Conservation (phyloP, 1,139 yeast genomes). For the Magnusiomyces fungicola region DNA sequence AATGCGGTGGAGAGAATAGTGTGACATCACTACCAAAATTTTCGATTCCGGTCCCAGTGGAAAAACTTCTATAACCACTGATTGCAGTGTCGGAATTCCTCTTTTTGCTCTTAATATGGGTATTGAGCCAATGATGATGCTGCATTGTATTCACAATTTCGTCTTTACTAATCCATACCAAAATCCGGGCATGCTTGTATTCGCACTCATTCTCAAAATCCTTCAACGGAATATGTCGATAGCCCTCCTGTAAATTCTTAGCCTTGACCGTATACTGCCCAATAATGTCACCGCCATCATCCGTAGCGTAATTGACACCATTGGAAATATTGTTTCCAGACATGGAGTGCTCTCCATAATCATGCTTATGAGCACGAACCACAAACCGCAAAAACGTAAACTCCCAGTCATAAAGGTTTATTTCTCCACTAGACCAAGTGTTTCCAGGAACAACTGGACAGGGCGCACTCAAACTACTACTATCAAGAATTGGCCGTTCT, state of each 20-base stretch:
- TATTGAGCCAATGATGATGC: no score
- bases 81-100: no score
- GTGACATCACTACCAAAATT: no score
- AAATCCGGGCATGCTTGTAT: slow-evolving; percentile 68
- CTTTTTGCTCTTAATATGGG: no score
- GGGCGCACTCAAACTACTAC: no score
- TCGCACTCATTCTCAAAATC: slow-evolving; percentile 70
- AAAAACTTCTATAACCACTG: no score
- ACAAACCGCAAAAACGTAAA: slow-evolving; percentile 48
- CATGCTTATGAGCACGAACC: slow-evolving; percentile 28
- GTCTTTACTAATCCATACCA: slow-evolving; percentile 39
- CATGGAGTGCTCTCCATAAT: slow-evolving; percentile 27
- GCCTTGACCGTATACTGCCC: slow-evolving; percentile 53
- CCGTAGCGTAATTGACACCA: slow-evolving; percentile 17
- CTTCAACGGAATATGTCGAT: slow-evolving; percentile 67
- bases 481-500: no score
- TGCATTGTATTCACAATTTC: no score
- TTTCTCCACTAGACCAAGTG: slow-evolving; percentile 41
- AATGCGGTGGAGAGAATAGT: no score
- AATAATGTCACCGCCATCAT: slow-evolving; percentile 38
- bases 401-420: slow-evolving; percentile 37
- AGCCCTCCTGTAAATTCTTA: slow-evolving; percentile 60
- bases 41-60: no score
- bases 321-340: slow-evolving; percentile 11
- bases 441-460: no score